Base-by-base conservation (phyloP, 2,329 filamentous ascomycete species). In the Onygena corvina region DNA sequence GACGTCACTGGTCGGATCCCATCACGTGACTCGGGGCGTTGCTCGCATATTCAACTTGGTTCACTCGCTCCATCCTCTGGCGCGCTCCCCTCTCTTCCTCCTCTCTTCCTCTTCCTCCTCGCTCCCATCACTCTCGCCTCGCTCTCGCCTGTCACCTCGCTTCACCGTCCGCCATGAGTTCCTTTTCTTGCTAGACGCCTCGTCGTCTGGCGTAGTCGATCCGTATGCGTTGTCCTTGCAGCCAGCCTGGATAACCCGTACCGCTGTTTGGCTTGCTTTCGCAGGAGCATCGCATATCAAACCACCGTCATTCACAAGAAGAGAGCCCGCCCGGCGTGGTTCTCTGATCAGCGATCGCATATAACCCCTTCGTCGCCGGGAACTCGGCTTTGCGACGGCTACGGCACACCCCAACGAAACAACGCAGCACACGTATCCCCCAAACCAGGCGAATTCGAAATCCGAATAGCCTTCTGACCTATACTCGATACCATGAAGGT, bases 171-270 rank as follows among this genome's bases (percentile, higher is more conserved):
- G 54, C 29, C 46, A 46, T 51, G 42, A n/a, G 12, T 31, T 57
- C 56, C 58, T 33, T 47, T 53, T 56, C 55, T 58, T 63, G 68
- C 70, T 74, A 70, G 68, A 67, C 69, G 61, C 57, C 38, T 52
- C 50, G 50, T 58, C 61, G 69, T 71, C 69, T 71, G 61, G 69
- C 69, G 64, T 53, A 60, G 62, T 61, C 60, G 58, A 60, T 63
- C 59, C 61, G 57, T 63, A 61, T 64, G 63, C 60, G 57, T 60
- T 64, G 59, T 63, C 67, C 67, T 63, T 67, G 67, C 65, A 68
- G 61, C 69, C 65, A 70, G 67, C 66, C 61, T 60, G 61, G 64
- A 67, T 61, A 62, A 60, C 62, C 58, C 62, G 67, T 67, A 65
- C 69, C 64, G 57, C 62, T 64, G 64, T 64, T 68, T 67, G 63